Base-by-base conservation (phyloP, 2,329 filamentous ascomycete species). In the Clonostachys solani region DNA sequence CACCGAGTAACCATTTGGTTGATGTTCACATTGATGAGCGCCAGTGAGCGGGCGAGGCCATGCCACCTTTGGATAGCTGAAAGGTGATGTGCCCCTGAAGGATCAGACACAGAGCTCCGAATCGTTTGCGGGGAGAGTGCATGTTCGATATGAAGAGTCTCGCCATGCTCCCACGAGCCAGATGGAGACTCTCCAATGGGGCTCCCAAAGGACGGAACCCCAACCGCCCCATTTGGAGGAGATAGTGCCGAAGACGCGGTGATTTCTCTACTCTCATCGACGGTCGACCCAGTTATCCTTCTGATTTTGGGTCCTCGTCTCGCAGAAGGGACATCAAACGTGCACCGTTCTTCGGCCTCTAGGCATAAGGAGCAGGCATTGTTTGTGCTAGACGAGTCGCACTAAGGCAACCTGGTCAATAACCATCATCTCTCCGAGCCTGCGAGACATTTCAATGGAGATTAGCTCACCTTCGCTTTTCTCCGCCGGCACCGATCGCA, bases 241-340 rank as follows among this genome's bases (percentile, higher is more conserved):
- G 23, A 29, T 29, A 29, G 9, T 29, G 23, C 23, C 23, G 23
- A 29, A 29, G 23, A 9, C 23, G 23, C 23, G 8, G 23, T 29
- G 23, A 9, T 29, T 29, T 29, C 23, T 29, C 23, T 29, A 29
- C 10, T 29, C 9, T 29, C 23, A 6, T 8, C 8, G 23, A 29
- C 23, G 23, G 23, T 29, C 23, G 23, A 52, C 49, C 4, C 41
- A 36, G 46, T 17, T 43, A 23, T 40, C 41, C 34, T 40, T 49
- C 55, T 58, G n/a, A 56, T 51, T 42, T 71, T 71, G 13, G 68
- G 68, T 2, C 68, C 68, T 46, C 68, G 58, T 51, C 64, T 57
- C 10, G 60, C 65, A 34, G 68, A 52, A 33, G 68, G 67, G 43
- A 69, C 44, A 41, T 69, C 52, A 50, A 70, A 71, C 5, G 59